Evolutionary conservation across 768 basidiomycete species (phyloP).

Genomic region (Leccinum uliginosum): DNA sequence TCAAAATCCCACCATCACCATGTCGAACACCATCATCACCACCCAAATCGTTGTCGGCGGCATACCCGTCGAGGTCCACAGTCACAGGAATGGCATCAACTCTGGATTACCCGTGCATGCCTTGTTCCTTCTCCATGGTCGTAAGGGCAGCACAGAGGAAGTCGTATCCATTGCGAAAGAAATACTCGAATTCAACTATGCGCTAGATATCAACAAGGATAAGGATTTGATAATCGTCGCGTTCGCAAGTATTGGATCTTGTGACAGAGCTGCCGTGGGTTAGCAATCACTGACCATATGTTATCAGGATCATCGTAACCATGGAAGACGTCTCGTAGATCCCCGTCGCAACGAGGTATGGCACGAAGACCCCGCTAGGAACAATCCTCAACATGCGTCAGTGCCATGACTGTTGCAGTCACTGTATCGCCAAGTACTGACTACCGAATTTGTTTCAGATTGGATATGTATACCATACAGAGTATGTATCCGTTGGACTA

Average conservation of each 20-base stretch:
- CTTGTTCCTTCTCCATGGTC: slow-evolving; percentile 29
- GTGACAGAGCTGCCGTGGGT: neutral
- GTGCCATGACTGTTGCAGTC: slow-evolving; percentile 4
- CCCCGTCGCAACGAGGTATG: slow-evolving; percentile 22
- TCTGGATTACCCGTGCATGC: slow-evolving; percentile 24
- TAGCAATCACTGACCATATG: neutral
- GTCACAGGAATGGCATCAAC: slow-evolving; percentile 11
- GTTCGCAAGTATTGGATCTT: slow-evolving; percentile 19
- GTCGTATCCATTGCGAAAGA: slow-evolving; percentile 14
- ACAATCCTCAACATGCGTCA: slow-evolving; percentile 28
- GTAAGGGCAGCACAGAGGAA: slow-evolving; percentile 9
- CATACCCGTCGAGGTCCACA: slow-evolving; percentile 24
- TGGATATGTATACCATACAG: slow-evolving; percentile 32
- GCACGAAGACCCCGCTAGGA: slow-evolving; percentile 19
- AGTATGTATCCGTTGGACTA: slow-evolving; percentile 12
- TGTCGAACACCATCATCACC: slow-evolving; percentile 15
- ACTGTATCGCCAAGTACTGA: slow-evolving; percentile 1
- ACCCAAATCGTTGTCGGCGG: slow-evolving; percentile 22
- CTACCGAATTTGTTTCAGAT: slow-evolving; percentile 6
- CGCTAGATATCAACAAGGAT: slow-evolving; percentile 8
- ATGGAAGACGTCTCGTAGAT: slow-evolving; percentile 26
- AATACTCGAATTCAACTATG: slow-evolving; percentile 23
- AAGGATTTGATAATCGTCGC: slow-evolving; percentile 26
- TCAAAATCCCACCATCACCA: slow-evolving; percentile 3
- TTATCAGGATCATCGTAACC: slow-evolving; percentile 30